Percentiles rank a stretch among this genome's conserved stretches.
phyloP scores from a whole-genome alignment of 345 rosid genomes.

The Brassica juncea region DNA sequence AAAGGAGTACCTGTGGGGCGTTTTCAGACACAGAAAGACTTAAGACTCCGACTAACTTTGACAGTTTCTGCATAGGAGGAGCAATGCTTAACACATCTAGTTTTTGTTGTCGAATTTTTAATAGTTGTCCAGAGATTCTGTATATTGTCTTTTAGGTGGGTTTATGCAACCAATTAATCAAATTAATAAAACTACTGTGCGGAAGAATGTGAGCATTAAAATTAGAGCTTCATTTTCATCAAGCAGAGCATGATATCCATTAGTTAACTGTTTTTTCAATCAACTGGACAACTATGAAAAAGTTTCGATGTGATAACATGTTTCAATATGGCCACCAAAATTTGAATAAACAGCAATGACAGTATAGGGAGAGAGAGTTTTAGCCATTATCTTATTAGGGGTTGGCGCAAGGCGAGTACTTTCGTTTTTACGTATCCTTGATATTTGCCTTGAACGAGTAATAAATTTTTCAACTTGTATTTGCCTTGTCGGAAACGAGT shows the following conservation, averaged over 20 bases:
- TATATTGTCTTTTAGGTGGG: background rate
- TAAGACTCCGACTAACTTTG: conserved; percentile 11
- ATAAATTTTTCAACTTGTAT: no score
- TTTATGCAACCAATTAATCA: background rate
- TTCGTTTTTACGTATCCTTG: no score
- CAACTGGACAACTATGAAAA: conserved; percentile 11
- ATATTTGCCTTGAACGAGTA: no score
- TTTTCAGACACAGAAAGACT: conserved; percentile 53
- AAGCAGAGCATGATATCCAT: background rate
- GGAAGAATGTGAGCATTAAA: background rate
- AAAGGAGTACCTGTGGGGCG: conserved; percentile 72
- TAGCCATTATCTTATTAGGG: background rate
- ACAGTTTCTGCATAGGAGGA: conserved; percentile 19
- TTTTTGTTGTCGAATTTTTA: background rate
- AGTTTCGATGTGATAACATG: background rate
- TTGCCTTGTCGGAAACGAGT: no score
- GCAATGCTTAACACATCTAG: conserved; percentile 3
- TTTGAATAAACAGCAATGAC: conserved; percentile 11
- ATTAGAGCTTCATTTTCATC: background rate
- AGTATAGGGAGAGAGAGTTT: background rate
- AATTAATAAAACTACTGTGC: background rate
- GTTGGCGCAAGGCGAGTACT: no score
- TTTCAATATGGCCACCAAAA: background rate
- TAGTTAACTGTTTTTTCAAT: background rate
- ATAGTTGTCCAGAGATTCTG: conserved; percentile 14